Evolutionary conservation across 2,329 filamentous ascomycete species (phyloP).

Genomic region (Aspergillus cejpii): DNA sequence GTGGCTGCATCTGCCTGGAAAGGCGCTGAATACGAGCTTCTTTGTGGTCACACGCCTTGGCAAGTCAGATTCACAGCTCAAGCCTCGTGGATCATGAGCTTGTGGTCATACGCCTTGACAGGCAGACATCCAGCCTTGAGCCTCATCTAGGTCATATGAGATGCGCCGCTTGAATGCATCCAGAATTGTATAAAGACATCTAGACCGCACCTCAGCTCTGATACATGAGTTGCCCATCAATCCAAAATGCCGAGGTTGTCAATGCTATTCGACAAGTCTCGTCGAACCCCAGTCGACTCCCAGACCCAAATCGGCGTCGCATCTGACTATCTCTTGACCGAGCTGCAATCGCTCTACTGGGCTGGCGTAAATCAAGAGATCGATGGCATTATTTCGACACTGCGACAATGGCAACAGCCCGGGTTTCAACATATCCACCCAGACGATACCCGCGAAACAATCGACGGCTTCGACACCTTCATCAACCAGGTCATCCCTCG

Average conservation of each 20-base stretch:
- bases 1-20: too few species aligned
- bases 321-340: constrained; percentile 12
- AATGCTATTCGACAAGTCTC: background rate
- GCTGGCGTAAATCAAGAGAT: constrained; percentile 32
- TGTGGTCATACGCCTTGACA: too few species aligned
- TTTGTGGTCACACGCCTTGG: too few species aligned
- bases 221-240: background rate
- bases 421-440: constrained; percentile 11
- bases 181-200: too few species aligned
- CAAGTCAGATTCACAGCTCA: too few species aligned
- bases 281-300: background rate
- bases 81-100: too few species aligned
- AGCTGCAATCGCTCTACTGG: constrained; percentile 35
- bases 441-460: constrained; percentile 26
- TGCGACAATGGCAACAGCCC: constrained; percentile 28
- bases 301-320: background rate
- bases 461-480: constrained; percentile 40
- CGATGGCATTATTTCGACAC: constrained; percentile 28
- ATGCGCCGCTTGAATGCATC: too few species aligned
- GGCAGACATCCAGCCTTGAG: too few species aligned
- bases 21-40: too few species aligned
- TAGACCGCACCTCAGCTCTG: too few species aligned
- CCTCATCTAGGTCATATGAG: too few species aligned
- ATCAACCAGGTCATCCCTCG: constrained; percentile 32
- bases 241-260: background rate